phyloP scores from a whole-genome alignment of 208 protist genomes.

The Naegleria lovaniensis region DNA sequence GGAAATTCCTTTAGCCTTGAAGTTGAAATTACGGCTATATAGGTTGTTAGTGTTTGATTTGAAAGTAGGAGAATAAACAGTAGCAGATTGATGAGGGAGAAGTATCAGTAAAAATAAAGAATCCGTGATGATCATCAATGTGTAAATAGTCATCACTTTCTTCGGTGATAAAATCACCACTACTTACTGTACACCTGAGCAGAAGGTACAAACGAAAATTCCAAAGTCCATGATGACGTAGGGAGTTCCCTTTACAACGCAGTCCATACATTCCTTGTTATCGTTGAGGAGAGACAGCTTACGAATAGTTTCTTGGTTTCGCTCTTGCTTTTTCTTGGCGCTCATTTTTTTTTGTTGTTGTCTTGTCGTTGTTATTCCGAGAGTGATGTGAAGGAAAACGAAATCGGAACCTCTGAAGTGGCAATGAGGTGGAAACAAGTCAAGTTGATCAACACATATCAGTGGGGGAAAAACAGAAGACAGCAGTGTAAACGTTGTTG shows the following conservation, averaged over 20 bases:
- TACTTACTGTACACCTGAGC: slow-evolving; percentile 17
- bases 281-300: not conserved
- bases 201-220: slow-evolving; percentile 17
- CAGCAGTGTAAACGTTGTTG: too few species aligned
- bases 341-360: not conserved
- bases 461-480: too few species aligned
- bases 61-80: too few species aligned
- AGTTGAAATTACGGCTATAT: not conserved
- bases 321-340: not conserved
- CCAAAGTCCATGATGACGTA: slow-evolving; percentile 28
- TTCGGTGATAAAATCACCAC: not conserved
- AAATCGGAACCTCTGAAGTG: not conserved
- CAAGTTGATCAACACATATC: too few species aligned
- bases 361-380: not conserved
- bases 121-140: not conserved
- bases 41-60: not conserved
- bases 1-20: slow-evolving; percentile 26
- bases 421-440: not conserved
- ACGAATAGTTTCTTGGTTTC: slow-evolving; percentile 5
- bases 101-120: too few species aligned
- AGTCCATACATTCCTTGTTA: slow-evolving; percentile 24
- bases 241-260: not conserved
- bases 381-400: not conserved
- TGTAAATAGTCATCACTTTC: not conserved
- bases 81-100: not conserved